phyloP scores from a whole-genome alignment of 768 basidiomycete species.

The Amanita pseudoporphyria region DNA sequence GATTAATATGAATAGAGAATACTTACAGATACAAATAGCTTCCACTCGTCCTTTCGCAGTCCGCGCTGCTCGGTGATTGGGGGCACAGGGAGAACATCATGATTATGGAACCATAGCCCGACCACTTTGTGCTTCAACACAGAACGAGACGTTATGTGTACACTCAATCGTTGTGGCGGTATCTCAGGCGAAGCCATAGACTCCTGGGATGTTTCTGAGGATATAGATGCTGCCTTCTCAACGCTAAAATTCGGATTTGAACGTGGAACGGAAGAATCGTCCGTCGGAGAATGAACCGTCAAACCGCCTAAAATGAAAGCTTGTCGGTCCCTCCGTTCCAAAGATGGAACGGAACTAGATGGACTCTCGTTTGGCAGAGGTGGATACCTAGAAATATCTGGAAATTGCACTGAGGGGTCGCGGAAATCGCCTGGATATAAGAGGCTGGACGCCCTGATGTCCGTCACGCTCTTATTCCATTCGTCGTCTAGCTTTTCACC shows the following conservation, averaged over 20 bases:
- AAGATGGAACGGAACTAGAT: too few relatives aligned
- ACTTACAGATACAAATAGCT: slow-evolving; percentile 14
- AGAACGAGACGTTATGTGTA: neutral
- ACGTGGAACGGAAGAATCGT: neutral
- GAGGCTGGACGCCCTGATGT: slow-evolving; percentile 11
- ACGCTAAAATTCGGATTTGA: neutral
- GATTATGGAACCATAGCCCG: slow-evolving; percentile 13
- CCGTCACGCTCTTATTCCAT: slow-evolving; percentile 20
- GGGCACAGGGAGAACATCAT: slow-evolving; percentile 10
- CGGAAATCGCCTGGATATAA: neutral
- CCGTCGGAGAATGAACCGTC: too few relatives aligned
- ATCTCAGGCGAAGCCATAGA: too few relatives aligned
- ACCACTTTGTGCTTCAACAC: slow-evolving; percentile 12
- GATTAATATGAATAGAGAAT: neutral
- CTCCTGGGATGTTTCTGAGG: too few relatives aligned
- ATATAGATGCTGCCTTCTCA: neutral
- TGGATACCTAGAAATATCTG: neutral
- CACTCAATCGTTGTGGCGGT: neutral
- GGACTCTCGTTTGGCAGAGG: too few relatives aligned
- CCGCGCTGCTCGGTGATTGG: slow-evolving; percentile 6
- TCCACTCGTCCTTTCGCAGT: slow-evolving; percentile 13
- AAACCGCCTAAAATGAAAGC: too few relatives aligned
- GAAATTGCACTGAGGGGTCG: neutral
- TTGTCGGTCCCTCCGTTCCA: too few relatives aligned
- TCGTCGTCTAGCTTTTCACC: slow-evolving; percentile 29